phyloP scores from a whole-genome alignment of 2,329 filamentous ascomycete genomes.

The Alternaria incomplexa region DNA sequence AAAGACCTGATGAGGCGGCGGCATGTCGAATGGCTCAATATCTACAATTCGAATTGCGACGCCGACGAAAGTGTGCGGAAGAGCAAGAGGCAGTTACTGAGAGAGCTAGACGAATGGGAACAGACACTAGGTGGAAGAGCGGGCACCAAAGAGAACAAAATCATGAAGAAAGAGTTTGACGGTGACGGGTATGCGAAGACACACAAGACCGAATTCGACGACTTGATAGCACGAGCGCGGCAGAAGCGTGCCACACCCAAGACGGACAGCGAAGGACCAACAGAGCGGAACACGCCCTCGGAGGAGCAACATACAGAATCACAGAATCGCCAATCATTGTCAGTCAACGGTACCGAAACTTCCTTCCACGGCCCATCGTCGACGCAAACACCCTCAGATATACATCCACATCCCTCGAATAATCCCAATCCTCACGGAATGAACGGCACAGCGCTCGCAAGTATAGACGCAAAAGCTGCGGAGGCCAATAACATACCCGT shows the following conservation, averaged over 20 bases:
- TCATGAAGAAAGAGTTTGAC: constrained; percentile 92
- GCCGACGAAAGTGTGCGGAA: constrained; percentile 68
- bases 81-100: constrained; percentile 72
- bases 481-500: constrained; percentile 17
- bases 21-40: constrained; percentile 90
- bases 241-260: constrained; percentile 56
- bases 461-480: constrained; percentile 31
- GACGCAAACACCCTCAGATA: constrained; percentile 1
- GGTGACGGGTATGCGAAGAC: constrained; percentile 74
- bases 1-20: constrained; percentile 75
- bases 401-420: background rate
- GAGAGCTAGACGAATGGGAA: constrained; percentile 87
- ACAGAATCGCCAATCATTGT: background rate
- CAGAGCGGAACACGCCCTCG: constrained; percentile 13
- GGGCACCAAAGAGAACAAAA: constrained; percentile 47
- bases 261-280: constrained; percentile 18
- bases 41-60: constrained; percentile 98
- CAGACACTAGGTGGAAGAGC: constrained; percentile 72
- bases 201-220: constrained; percentile 77
- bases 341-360: constrained; percentile 4
- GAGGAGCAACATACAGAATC: background rate
- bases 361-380: background rate
- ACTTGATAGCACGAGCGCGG: constrained; percentile 78
- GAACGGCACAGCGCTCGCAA: constrained; percentile 32
- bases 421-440: constrained; percentile 23